Base-by-base conservation (phyloP, 305 asterid species). In the Fraxinus nigra region DNA sequence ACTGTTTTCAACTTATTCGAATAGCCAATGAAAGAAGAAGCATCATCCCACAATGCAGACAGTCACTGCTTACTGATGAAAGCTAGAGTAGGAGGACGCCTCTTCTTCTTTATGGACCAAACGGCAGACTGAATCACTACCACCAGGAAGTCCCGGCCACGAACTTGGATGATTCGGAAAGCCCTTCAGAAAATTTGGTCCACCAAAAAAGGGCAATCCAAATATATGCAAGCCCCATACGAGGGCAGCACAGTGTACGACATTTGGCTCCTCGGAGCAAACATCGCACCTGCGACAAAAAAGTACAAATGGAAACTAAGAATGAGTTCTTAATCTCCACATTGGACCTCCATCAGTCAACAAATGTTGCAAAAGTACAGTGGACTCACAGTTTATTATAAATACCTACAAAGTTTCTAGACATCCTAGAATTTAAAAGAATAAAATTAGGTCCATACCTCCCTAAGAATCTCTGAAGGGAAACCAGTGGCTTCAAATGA, bases 251-350 rank as follows among this genome's bases (percentile, higher is more conserved):
- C 97, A 94, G 95, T 80, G 97, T 94, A 96, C 99, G 98, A 96
- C 98, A 94, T 93, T 94, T 90, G 85, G 89, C 98, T 94, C 98
- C 97, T 89, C 91, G 97, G 98, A 94, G 99, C 99, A 91, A 96
- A 94, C 91, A 94, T 94, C 99, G 98, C 97, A 93, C 95, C 98
- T 94, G 97, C 90, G 95, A 90, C 92, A 92, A 87, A 90, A 43
- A 92, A 88, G 90, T 84, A 86, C 86, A 92, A 85, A 89, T 11
- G 89, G 89, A 87, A 90, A 70, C 81, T 77, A 86, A 78, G 86
- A 81, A 85, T 87, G 88, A 87, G 92, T 86, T 88, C 88, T 87
- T 83, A 90, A 79, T 86, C 92, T 86, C 92, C 84, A 87, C 30
- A 67, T 67, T 72, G 88, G 84, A 82, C 86, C 89, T 87, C 97